Base-by-base conservation (phyloP, 2,329 filamentous ascomycete genomes). In the Fusarium abutilonis region DNA sequence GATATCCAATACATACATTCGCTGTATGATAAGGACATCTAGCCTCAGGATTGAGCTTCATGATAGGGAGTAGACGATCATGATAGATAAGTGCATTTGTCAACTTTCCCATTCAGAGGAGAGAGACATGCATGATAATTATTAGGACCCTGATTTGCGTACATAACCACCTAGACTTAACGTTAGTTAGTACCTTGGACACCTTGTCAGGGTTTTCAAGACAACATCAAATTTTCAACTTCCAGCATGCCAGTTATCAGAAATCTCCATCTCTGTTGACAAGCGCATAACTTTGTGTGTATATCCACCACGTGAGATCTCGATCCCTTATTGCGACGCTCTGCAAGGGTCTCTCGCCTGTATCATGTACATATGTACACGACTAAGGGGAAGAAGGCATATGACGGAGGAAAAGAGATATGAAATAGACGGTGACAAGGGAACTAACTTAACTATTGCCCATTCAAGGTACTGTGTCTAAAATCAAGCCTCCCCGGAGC, bases 251-350 rank as follows among this genome's bases (percentile, higher is more conserved):
- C n/a, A n/a, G n/a, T n/a, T 45, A 14, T 15, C 19, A 38, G 36
- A 53, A 59, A 60, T 41, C 35, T 45, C 58, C 58, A 61, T 61
- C 31, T 45, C 34, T 32, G 36, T 23, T 35, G 48, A 40, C 19
- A 47, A 57, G 52, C 15, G 52, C 54, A 57, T 43, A 59, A 59
- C 54, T 41, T 53, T 59, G 56, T n/a, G n/a, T n/a, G n/a, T n/a
- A 59, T 60, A 55, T 49, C 55, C 54, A 63, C 50, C 17, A 34
- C 9, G 35, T 23, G 32, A 59, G 55, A 64, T 64, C 60, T 64
- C 60, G 60, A 64, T 64, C 49, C 39, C 34, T 36, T 15, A 39
- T 54, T 58, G 42, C 53, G 53, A 46, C 53, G 53, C 28, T 41
- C 60, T 47, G 23, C 48, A 58, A 63, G 59, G 53, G 54, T 51